Conservation (phyloP, 2,329 filamentous ascomycete species). For the Trichoderma polysporum region DNA sequence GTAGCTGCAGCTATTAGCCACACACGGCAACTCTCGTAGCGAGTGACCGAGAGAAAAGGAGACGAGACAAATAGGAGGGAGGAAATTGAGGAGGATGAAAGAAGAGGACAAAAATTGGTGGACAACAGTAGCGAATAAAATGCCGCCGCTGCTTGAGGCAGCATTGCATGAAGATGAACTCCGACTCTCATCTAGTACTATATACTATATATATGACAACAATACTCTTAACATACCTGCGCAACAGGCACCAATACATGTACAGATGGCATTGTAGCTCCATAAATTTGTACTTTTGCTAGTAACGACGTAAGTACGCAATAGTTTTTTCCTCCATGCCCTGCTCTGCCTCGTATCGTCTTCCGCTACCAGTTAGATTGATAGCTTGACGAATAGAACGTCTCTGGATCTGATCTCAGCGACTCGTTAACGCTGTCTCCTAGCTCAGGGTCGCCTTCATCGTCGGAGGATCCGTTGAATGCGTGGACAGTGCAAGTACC, state of each 20-base stretch:
- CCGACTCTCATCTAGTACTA: not conserved
- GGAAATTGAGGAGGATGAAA: not conserved
- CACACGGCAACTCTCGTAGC: not conserved
- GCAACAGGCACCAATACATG: not conserved
- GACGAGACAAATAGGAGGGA: not conserved
- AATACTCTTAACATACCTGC: not conserved
- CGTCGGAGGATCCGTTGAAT: slow-evolving; percentile 65
- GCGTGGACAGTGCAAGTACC: slow-evolving; percentile 78
- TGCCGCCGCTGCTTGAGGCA: not conserved
- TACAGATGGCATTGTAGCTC: not conserved
- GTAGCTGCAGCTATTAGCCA: not conserved
- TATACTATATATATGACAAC: not conserved
- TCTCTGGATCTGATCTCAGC: slow-evolving; percentile 43
- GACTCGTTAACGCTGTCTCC: slow-evolving; percentile 61
- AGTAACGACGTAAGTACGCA: not conserved
- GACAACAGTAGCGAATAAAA: not conserved
- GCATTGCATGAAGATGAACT: not conserved
- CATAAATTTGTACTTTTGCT: not conserved
- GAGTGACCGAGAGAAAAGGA: not conserved
- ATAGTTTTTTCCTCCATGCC: not conserved
- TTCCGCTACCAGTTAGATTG: not conserved
- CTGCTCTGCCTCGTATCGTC: not conserved
- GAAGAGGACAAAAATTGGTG: not conserved
- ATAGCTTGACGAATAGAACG: slow-evolving; percentile 21
- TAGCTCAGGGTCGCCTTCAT: slow-evolving; percentile 62